Evolutionary conservation across 1,139 yeast genomes (phyloP).

Genomic region (Spathaspora sp.): DNA sequence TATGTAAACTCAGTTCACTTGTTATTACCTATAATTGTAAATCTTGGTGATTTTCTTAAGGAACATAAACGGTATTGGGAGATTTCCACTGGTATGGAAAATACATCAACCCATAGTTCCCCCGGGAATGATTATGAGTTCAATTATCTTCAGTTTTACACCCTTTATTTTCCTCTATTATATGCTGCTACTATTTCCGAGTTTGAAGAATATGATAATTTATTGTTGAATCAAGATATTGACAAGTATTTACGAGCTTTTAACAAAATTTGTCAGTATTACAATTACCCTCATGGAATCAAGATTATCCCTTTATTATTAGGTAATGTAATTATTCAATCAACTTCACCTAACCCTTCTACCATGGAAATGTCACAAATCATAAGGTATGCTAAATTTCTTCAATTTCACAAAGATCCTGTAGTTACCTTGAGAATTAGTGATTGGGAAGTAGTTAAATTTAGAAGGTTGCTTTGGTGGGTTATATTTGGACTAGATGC

Average conservation of each 20-base stretch:
- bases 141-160: slow-evolving; percentile 44
- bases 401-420: slow-evolving; percentile 62
- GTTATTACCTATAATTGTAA: slow-evolving; percentile 49
- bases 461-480: slow-evolving; percentile 64
- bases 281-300: slow-evolving; percentile 53
- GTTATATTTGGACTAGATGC: slow-evolving; percentile 61
- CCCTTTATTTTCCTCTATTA: slow-evolving; percentile 49
- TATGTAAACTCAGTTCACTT: slow-evolving; percentile 55
- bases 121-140: slow-evolving; percentile 19
- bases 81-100: neutral
- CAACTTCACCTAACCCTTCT: slow-evolving; percentile 57
- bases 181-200: slow-evolving; percentile 57
- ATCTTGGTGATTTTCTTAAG: slow-evolving; percentile 39
- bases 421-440: slow-evolving; percentile 46
- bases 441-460: slow-evolving; percentile 48
- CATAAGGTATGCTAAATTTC: slow-evolving; percentile 53
- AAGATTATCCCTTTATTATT: slow-evolving; percentile 46
- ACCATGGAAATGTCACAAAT: slow-evolving; percentile 51
- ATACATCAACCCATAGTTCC: neutral
- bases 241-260: slow-evolving; percentile 48
- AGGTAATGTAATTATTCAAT: slow-evolving; percentile 53
- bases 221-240: slow-evolving; percentile 49
- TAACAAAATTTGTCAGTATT: slow-evolving; percentile 48
- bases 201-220: slow-evolving; percentile 52
- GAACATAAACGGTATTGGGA: slow-evolving; percentile 56